Percentiles rank a stretch among this genome's conserved stretches.
Conservation (phyloP, 1,139 yeast genomes). For the Suhomyces wounanorum region DNA sequence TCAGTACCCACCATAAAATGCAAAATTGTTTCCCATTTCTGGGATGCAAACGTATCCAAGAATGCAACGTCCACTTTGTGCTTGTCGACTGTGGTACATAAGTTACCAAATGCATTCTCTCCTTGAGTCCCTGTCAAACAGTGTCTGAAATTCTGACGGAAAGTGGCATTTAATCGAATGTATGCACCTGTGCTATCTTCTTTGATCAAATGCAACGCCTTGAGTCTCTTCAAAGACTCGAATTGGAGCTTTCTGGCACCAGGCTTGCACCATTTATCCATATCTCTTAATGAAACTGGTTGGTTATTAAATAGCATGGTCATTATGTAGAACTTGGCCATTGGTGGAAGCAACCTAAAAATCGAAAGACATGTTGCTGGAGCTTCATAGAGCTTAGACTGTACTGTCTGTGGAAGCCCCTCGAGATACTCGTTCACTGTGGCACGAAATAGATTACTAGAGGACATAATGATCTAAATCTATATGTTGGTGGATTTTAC, state of each 20-base stretch:
- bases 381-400: slow-evolving; percentile 68
- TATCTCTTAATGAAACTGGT: slow-evolving; percentile 64
- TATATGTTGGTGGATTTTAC: neutral
- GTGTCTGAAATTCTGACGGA: slow-evolving; percentile 72
- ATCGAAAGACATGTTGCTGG: slow-evolving; percentile 96
- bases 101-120: slow-evolving; percentile 48
- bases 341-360: slow-evolving; percentile 79
- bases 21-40: slow-evolving; percentile 91
- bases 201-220: slow-evolving; percentile 71
- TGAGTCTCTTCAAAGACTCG: slow-evolving; percentile 78
- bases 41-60: slow-evolving; percentile 77
- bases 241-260: slow-evolving; percentile 56
- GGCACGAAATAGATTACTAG: slow-evolving; percentile 57
- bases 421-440: slow-evolving; percentile 90
- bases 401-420: slow-evolving; percentile 82
- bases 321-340: slow-evolving; percentile 89
- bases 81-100: slow-evolving; percentile 34
- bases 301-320: slow-evolving; percentile 81
- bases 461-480: slow-evolving; percentile 25
- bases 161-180: slow-evolving; percentile 68
- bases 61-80: slow-evolving; percentile 61
- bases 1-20: slow-evolving; percentile 98
- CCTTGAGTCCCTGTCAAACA: slow-evolving; percentile 81
- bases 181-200: slow-evolving; percentile 59
- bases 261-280: slow-evolving; percentile 77